Base-by-base conservation (phyloP, 768 basidiomycete species). In the Daedaleopsis sinensis region DNA sequence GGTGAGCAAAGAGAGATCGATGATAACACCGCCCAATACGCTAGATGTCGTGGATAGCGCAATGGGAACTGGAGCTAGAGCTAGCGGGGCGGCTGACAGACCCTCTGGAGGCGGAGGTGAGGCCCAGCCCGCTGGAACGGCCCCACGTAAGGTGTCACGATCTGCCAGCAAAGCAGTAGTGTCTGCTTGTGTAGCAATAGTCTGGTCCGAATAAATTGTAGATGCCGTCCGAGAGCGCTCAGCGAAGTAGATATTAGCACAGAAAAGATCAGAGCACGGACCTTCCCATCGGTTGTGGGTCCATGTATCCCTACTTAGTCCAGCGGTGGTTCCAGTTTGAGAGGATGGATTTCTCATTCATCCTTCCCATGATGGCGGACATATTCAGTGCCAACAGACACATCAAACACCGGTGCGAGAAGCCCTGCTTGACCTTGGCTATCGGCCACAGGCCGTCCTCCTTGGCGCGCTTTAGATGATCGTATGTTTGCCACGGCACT, bases 221-320 rank as follows among this genome's bases (percentile, higher is more conserved):
- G 48, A 24, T 39, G 2, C 11, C 38, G 23, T 32, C 4, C 27
- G 27, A 32, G 3, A 32, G 27, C 27, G 27, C 27, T 32, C 27
- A 23, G 57, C 18, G 23, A 57, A 36, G 48, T 38, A 50, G 48
- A n/a, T 15, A 37, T 12, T 27, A 27, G 23, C 18, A 18, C 24
- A 46, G 15, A 43, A 46, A 35, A 27, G 10, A 24, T 37, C 42
- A 50, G 42, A 18, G 11, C 10, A 47, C 51, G 42, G 58, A 36
- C 44, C 51, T 32, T 47, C 49, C 46, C 35, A 52, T 47, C 58
- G 51, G 52, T 52, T 59, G 58, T 59, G 51, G 58, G 51, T 59
- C 58, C 58, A 53, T 21, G 21, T 46, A 15, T 43, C 23, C 27
- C 27, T 32, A 32, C 27, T 32, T 32, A 7, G 27, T 3, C 27